These are phyloP conservation scores for Dorcoceras hygrometricum DNA, from an alignment of 257 asterid species.

Conservation along the genomic window DNA sequence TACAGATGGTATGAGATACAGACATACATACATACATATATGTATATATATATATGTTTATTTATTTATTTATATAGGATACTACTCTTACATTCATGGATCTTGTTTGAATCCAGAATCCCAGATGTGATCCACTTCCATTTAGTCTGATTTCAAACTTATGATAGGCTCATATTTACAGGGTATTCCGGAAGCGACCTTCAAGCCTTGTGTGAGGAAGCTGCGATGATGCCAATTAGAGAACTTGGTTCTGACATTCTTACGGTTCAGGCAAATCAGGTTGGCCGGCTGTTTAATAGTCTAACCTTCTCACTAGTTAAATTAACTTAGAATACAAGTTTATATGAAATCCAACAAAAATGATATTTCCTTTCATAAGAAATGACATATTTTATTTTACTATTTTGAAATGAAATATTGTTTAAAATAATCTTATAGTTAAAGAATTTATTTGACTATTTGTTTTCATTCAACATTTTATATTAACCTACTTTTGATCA, in stretches of 20 bases:
- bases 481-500: no score
- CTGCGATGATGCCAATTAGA: slow-evolving; percentile 98
- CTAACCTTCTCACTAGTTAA: slow-evolving; percentile 4
- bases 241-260: slow-evolving; percentile 91
- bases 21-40: no score
- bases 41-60: no score
- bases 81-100: slow-evolving; percentile 4
- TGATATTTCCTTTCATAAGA: not conserved
- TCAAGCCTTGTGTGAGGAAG: slow-evolving; percentile 91
- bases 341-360: not conserved
- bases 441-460: no score
- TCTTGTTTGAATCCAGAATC: slow-evolving; percentile 1
- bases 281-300: slow-evolving; percentile 22
- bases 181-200: slow-evolving; percentile 99
- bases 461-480: no score
- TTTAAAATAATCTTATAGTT: no score
- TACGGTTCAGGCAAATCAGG: slow-evolving; percentile 72
- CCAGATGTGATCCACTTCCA: slow-evolving; percentile 12
- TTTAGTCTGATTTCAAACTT: not conserved
- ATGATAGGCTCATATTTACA: slow-evolving; percentile 21
- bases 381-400: not conserved
- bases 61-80: no score
- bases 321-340: slow-evolving; percentile 5
- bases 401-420: not conserved
- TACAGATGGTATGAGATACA: slow-evolving; percentile 90